Base-by-base conservation (phyloP, 345 rosid genomes). In the Mercurialis annua region DNA sequence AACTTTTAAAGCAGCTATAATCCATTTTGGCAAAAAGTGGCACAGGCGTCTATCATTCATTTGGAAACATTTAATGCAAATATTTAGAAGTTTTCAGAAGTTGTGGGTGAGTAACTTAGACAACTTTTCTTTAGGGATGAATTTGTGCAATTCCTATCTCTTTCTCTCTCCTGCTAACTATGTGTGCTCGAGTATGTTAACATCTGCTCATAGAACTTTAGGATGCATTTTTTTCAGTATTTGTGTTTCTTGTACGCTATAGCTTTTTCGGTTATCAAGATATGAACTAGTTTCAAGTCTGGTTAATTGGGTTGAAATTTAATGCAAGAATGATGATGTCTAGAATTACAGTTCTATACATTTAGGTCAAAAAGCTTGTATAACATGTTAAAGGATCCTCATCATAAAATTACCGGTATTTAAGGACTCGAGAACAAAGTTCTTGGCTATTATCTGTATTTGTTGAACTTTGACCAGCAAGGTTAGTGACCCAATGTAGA, bases 1-100 rank as follows among this genome's bases (percentile, higher is more conserved):
- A 72, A 85, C 90, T 33, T 66, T 91, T 66, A 89, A 85, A 81
- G 87, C 89, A 71, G 98, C 88, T 20, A 62, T 84, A 14, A 48
- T 67, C 72, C 88, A 76, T 67, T 83, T 91, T 65, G 84, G 84
- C 44, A 85, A 79, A 73, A 91, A 84, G 80, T 89, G 86, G 84
- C 81, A 83, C 54, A 81, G 86, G 78, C 92, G 93, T 77, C 71
- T 89, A 67, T 86, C 85, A 62, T 87, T 85, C 61, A 66, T 89
- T 72, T 80, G 92, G 86, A 82, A 78, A 67, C 74, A 80, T 56
- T 72, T 76, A 47, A 50, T 76, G 78, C 90, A 77, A 76, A 72
- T 89, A 30, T 57, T 82, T 29, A 69, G 80, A 64, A 77, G 82
- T 74, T 71, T 86, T 62, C 77, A 72, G 77, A 90, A 83, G 80